Base-by-base conservation (phyloP, 1,284 basidiomycete genomes). In the Tilletia walkeri region DNA sequence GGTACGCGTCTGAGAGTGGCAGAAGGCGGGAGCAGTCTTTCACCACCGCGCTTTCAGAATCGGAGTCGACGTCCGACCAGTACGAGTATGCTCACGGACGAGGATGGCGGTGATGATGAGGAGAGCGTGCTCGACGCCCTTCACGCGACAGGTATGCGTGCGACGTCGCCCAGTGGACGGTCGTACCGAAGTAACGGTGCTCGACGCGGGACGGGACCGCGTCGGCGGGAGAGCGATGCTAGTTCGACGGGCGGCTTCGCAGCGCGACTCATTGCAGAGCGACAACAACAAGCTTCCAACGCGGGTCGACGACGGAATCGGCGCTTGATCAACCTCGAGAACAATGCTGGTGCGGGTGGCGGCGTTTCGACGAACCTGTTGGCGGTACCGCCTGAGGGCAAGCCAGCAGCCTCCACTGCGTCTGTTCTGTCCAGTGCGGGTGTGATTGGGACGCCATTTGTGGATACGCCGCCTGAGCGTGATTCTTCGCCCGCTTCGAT, bases 231-330 rank as follows among this genome's bases (percentile, higher is more conserved):
- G 53, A 49, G 53, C 34, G 63, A 63, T 3, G 50, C 63, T 2
- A 68, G 65, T 38, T 54, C 68, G 9, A 69, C 41, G 39, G 36
- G 67, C 24, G 50, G 63, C 14, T 49, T 45, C 30, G 67, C 63
- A 12, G 63, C 56, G 16, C 47, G 56, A 14, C 16, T 68, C 4
- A 47, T 68, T 2, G 67, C 41, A 38, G 56, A 61, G 16, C 24
- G 49, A 65, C 47, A 68, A 24, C 24, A 30, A 20, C 41, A 45
- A 14, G 41, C 41, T 14, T 34, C 34, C 20, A 24, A 7, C 20
- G 4, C 10, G 12, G 39, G 39, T 10, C 30, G 49, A 34, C 41
- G 48, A 6, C 20, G 66, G 1, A 67, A 67, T 49, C 67, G 53
- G 10, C 53, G 59, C 39, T 41, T 56, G 39, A 67, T 49, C 45